Evolutionary conservation across 495 filamentous ascomycete genomes (phyloP), one percentile per base, ranked within the genome.

Genomic region (Tirmania nivea): DNA sequence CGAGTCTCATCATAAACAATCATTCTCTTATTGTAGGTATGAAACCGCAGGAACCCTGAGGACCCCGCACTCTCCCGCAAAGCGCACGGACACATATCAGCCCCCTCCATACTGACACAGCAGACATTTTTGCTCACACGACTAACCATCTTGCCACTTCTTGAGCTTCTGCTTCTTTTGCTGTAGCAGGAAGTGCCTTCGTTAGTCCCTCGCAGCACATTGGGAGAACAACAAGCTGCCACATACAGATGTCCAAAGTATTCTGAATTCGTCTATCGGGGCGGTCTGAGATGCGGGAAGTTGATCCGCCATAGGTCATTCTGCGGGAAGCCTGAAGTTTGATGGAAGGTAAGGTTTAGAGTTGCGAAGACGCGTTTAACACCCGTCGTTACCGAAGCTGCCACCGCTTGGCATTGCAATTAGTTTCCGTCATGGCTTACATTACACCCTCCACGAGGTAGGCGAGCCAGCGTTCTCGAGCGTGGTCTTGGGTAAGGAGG

Each of bases 91-190:
- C 25, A 5, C 25, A 31, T 31, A 31, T 31, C 25, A 31, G 25
- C 25, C 25, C 25, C 25, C 2, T 31, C 25, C 2, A 3, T 31
- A 31, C 25, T 7, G 25, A 31, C 25, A 31, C 25, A 31, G 7
- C 25, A 31, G 25, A 31, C 25, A 7, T 31, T 7, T n/a, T 31
- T 31, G 25, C 25, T 31, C 14, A 31, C 9, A 16, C 21, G 45
- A 55, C 60, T n/a, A 51, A 62, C 62, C 62, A 52, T 64, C 62
- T 20, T 64, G 62, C 62, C 62, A 64, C 49, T 60, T 60, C 37
- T 64, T 64, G 21, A 64, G 58, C 48, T 64, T 64, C 53, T 64
- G 62, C 37, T 63, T 64, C 54, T 64, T 64, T 59, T 64, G 61
- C 61, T 60, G 11, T 63, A 34, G 34, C 37, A 25, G 21, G 11